phyloP scores from a whole-genome alignment of 768 basidiomycete genomes.

The Rhodotorula toruloides region DNA sequence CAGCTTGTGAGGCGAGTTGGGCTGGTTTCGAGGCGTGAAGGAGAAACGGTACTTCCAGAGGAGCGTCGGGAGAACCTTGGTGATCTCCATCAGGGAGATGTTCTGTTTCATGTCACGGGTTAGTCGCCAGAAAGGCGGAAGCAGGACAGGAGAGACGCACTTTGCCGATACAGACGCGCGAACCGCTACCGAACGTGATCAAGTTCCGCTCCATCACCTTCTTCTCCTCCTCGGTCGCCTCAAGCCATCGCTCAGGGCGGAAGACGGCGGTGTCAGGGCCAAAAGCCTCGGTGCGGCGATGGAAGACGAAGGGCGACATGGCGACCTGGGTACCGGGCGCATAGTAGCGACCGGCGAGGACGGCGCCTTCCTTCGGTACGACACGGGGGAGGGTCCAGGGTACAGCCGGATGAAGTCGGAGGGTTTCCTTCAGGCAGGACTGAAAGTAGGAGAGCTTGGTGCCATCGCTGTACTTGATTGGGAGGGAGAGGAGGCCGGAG shows the following conservation, averaged over 20 bases:
- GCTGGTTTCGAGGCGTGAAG: not conserved
- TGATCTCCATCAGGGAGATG: not conserved
- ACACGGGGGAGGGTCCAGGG: conserved; percentile 27
- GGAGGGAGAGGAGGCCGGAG: not conserved
- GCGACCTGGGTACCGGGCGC: conserved; percentile 9
- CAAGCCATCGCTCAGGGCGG: not conserved
- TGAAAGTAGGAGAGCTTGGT: not conserved
- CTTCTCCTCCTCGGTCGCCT: not conserved
- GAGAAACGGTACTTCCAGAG: not conserved
- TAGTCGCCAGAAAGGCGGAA: no score
- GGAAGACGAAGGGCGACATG: not conserved
- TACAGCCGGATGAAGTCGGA: conserved; percentile 35
- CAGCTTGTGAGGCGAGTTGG: not conserved
- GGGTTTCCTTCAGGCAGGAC: conserved; percentile 2
- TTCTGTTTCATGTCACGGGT: no score
- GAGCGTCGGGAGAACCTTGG: not conserved
- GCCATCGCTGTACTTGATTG: not conserved
- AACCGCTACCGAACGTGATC: not conserved
- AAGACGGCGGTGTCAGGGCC: not conserved
- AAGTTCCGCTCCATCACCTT: not conserved
- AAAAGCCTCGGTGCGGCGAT: not conserved
- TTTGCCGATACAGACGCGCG: not conserved
- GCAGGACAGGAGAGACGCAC: no score
- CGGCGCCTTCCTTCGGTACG: conserved; percentile 29
- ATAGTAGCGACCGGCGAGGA: conserved; percentile 25